phyloP scores from a whole-genome alignment of 2,329 filamentous ascomycete genomes.

The Helotiales sp. region DNA sequence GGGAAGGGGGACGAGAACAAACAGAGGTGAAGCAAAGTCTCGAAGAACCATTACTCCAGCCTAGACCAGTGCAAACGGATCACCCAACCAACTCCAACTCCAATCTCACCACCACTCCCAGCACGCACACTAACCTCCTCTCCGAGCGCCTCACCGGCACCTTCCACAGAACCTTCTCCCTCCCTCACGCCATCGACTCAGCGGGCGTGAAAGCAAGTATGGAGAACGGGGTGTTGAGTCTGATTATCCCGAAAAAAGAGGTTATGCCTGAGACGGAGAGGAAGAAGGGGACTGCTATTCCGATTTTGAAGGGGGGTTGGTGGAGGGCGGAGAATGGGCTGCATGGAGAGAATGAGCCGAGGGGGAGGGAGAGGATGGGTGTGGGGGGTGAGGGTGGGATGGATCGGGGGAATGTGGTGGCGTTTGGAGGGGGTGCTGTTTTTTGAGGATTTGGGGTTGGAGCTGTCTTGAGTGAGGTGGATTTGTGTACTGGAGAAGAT shows the following conservation, averaged over 20 bases:
- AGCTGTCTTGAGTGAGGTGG: background rate
- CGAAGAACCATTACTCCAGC: background rate
- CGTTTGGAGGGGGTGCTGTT: conserved; percentile 7
- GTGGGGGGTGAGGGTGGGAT: background rate
- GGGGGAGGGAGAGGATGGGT: background rate
- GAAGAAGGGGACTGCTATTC: conserved; percentile 10
- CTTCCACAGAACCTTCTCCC: conserved; percentile 26
- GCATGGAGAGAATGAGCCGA: background rate
- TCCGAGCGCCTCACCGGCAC: conserved; percentile 20
- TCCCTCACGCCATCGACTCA: conserved; percentile 15
- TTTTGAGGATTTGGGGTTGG: background rate
- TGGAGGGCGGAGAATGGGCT: conserved; percentile 3
- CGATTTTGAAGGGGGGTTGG: conserved; percentile 13
- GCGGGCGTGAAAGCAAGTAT: conserved; percentile 21
- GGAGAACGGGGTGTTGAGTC: conserved; percentile 23
- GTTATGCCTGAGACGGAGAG: background rate
- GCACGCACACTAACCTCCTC: conserved; percentile 10
- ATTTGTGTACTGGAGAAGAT: no score
- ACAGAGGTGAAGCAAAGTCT: background rate
- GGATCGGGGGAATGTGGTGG: conserved; percentile 3
- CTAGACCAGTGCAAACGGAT: background rate
- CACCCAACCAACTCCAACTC: background rate
- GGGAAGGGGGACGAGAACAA: background rate
- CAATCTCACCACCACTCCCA: background rate
- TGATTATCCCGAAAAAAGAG: conserved; percentile 26